Base-by-base conservation (phyloP, 2,329 filamentous ascomycete genomes). In the Nothophoma quercina region DNA sequence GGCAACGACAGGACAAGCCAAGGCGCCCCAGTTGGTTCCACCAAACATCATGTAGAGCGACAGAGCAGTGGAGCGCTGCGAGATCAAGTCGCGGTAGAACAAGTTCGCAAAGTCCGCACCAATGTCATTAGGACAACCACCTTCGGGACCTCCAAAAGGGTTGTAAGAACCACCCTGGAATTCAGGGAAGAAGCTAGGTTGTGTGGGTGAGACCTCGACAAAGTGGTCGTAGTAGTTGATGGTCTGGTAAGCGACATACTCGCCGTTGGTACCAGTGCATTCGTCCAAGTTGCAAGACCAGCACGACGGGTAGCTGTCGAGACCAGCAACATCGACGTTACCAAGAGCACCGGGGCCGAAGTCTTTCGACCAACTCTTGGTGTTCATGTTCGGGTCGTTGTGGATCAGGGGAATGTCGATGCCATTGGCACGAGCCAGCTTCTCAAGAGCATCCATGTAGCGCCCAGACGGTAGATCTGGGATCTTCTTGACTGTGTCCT, bases 31-130 rank as follows among this genome's bases (percentile, higher is more conserved):
- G 56, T 83, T 86, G 0, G 85, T 88, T 2, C 85, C 85, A 4
- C 85, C 85, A 44, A 81, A 88, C 43, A 85, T 72, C 84, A 88
- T 88, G 65, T 88, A 88, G 2, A 88, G 68, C 23, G 80, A 85
- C 47, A 87, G 79, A 0, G 83, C 83, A 0, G 83, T 85, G 3
- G 86, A 79, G 1, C 82, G 77, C 60, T 88, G 82, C 21, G 78
- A 83, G 21, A 88, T 81, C 45, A 86, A 79, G 63, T 87, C 81
- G 9, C 84, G 78, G 66, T 88, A 88, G 71, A 85, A 88, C 4
- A 88, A 67, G 50, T 87, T 87, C 1, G 82, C 85, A 58, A 85
- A 88, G 38, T 85, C 81, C 0, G 81, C 77, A 1, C 82, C 82
- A 15, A 82, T 84, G 34, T 85, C 80, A 2, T 71, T 72, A 0